Conservation (phyloP, 176 grass and related monocot species). For the Phyllostachys edulis region DNA sequence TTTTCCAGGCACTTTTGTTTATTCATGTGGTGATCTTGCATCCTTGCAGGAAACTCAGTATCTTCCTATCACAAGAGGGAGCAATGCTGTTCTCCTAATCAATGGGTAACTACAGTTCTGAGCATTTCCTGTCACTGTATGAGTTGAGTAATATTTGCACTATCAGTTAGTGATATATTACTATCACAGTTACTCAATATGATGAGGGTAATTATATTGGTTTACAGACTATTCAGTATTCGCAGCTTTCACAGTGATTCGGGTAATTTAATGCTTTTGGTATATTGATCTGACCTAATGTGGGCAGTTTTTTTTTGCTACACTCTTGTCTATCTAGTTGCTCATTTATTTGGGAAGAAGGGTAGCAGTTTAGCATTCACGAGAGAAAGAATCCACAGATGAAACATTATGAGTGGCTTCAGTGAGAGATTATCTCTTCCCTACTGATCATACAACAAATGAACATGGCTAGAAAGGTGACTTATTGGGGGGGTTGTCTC, state of each 20-base stretch:
- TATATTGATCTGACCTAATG: constrained; percentile 1
- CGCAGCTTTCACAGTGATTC: constrained; percentile 5
- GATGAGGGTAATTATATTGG: not conserved
- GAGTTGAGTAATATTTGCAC: not conserved
- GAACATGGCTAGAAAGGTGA: constrained; percentile 15
- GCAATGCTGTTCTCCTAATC: constrained; percentile 90
- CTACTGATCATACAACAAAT: not conserved
- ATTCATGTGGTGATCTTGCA: constrained; percentile 34
- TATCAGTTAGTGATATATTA: not conserved
- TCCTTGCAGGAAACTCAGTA: constrained; percentile 91
- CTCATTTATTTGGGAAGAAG: not conserved
- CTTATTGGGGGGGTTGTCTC: not conserved
- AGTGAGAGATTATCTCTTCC: constrained; percentile 14
- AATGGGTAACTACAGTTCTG: constrained; percentile 74
- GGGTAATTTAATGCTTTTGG: not conserved
- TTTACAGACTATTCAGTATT: constrained; percentile 4
- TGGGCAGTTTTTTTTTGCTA: not conserved
- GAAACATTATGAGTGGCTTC: not conserved
- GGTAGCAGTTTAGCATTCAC: not conserved
- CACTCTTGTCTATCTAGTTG: constrained; percentile 6
- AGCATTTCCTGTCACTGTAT: constrained; percentile 11
- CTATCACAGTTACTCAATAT: not conserved
- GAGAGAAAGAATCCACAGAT: not conserved
- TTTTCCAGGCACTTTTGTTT: not conserved
- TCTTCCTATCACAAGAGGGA: constrained; percentile 95